Conservation (phyloP, 225 moss, liverwort and hornwort genomes). For the Physcomitrellopsis africana region DNA sequence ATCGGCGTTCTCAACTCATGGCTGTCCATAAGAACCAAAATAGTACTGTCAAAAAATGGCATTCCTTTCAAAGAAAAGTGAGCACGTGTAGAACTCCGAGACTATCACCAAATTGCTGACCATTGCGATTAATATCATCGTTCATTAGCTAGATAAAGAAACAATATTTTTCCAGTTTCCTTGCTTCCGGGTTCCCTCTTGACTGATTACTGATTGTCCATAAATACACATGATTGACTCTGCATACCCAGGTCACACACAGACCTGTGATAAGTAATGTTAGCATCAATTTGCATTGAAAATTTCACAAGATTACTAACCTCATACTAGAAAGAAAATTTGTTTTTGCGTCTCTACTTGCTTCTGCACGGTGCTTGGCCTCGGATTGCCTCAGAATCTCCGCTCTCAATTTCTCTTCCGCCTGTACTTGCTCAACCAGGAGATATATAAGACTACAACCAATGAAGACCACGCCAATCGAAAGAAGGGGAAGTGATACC, state of each 20-base stretch:
- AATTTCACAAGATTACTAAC: constrained; percentile 35
- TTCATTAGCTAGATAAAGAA: not conserved
- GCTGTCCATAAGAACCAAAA: constrained; percentile 41
- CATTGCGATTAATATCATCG: not conserved
- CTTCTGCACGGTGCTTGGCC: constrained; percentile 71
- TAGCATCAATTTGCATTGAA: not conserved
- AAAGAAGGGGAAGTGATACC: constrained; percentile 62
- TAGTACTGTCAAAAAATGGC: constrained; percentile 23
- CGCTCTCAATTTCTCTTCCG: constrained; percentile 67
- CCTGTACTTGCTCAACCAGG: constrained; percentile 64
- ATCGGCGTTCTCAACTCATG: constrained; percentile 88
- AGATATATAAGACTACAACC: constrained; percentile 67
- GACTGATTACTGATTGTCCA: not conserved
- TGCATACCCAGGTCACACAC: not conserved
- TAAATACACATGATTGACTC: not conserved
- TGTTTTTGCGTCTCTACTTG: constrained; percentile 87
- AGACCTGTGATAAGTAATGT: not conserved
- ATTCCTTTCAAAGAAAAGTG: not conserved
- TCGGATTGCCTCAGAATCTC: constrained; percentile 70
- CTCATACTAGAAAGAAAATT: constrained; percentile 85
- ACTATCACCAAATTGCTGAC: not conserved
- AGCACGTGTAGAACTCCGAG: not conserved
- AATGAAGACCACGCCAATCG: constrained; percentile 54
- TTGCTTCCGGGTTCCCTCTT: not conserved
- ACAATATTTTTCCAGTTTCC: not conserved